Evolutionary conservation across 2,329 filamentous ascomycete species (phyloP), one percentile per base, ranked within the genome.

Genomic region (Cladorrhinum sp.): DNA sequence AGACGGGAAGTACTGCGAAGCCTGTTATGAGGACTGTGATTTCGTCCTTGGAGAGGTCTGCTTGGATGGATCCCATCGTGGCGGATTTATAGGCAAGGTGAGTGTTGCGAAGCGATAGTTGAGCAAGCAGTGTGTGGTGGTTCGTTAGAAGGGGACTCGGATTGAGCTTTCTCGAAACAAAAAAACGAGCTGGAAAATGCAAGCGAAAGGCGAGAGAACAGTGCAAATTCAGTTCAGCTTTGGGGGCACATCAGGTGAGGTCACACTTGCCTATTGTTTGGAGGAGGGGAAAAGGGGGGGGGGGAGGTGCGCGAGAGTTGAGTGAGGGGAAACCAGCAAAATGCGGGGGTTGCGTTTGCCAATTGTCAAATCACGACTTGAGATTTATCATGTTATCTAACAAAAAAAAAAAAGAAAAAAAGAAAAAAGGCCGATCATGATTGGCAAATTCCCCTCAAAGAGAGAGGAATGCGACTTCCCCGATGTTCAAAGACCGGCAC

Each of bases 1-100:
- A 9, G 48, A 28, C 28, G 39, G 49, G 7, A 79, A 78, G 61
- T 77, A 87, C 85, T 60, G 76, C 81, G 69, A 87, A 88, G 60
- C 85, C 85, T 1, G 64, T 65, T 20, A 65, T 53, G 18, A 65
- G 51, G 48, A 65, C 64, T 6, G 54, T 64, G 55, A 65, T 24
- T 9, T 58, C 53, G 50, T 60, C 14, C n/a, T 63, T 23, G 1
- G 42, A 33, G 30, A 18, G 21, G 26, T 58, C 54, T 36, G 39
- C 28, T 21, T 50, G 48, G 28, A 61, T 58, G 16, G 64, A 65
- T 6, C 64, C 64, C 64, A 65, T 65, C 18, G 16, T 46, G 16
- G n/a, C 18, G 3, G 42, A 18, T 46, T 46, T 46, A 28, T 28
- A 28, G 26, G 26, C 4, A 9, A 28, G 4, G 26, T 28, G 26